These are phyloP conservation scores for Paspalum notatum DNA, from an alignment of 176 grass and related monocot species.

Conservation along the genomic window DNA sequence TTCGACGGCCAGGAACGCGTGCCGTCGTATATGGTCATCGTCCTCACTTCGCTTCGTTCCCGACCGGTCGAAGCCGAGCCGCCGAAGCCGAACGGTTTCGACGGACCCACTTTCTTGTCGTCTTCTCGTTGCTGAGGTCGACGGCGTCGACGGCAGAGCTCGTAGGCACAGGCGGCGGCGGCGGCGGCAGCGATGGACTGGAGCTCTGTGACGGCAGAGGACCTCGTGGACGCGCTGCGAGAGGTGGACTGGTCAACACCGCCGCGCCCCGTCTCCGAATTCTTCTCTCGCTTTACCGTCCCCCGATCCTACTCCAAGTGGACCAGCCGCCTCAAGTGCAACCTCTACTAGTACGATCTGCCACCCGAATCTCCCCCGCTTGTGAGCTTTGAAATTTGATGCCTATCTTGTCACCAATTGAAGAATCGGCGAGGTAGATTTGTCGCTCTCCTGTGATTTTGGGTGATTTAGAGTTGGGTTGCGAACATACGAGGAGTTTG, in stretches of 20 bases:
- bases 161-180: slow-evolving; percentile 36
- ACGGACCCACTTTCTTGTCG: background rate
- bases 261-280: slow-evolving; percentile 83
- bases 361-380: background rate
- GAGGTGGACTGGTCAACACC: slow-evolving; percentile 99
- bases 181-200: slow-evolving; percentile 72
- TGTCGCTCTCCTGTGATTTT: slow-evolving; percentile 9
- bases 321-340: slow-evolving; percentile 98
- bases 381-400: background rate
- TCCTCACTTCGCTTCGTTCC: background rate
- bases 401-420: slow-evolving; percentile 2
- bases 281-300: slow-evolving; percentile 95
- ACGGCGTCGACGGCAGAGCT: background rate
- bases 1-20: background rate
- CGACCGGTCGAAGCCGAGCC: background rate
- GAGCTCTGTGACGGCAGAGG: slow-evolving; percentile 91
- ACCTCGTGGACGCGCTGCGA: slow-evolving; percentile 88
- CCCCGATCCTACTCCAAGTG: slow-evolving; percentile 96
- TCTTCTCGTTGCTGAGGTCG: background rate
- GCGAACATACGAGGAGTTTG: slow-evolving; percentile 27
- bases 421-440: slow-evolving; percentile 11
- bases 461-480: slow-evolving; percentile 39
- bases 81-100: background rate
- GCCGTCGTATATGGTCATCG: background rate
- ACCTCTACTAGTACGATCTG: slow-evolving; percentile 91